A percentile compares a stretch with the other conserved stretches of the same genome.
Conservation (phyloP, 2,329 filamentous ascomycete species). For the Fusarium concolor region DNA sequence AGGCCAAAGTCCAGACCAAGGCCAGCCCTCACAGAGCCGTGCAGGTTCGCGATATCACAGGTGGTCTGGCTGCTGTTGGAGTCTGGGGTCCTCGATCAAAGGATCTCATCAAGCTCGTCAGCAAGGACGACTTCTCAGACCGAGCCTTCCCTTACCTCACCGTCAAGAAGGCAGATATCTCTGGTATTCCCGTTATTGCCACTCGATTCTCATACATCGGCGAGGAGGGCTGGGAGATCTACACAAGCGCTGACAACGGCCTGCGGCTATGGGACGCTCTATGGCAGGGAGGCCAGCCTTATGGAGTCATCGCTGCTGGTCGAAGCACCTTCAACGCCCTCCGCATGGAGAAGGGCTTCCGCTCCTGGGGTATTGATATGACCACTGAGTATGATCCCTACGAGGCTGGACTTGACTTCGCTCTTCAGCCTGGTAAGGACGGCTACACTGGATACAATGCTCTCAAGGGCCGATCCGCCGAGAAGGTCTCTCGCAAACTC, state of each 20-base stretch:
- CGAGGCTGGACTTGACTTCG: conserved; percentile 66
- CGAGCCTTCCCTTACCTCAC: conserved; percentile 62
- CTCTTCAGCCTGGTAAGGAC: conserved; percentile 60
- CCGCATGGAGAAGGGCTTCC: conserved; percentile 69
- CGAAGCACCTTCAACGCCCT: conserved; percentile 68
- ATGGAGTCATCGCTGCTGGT: conserved; percentile 69
- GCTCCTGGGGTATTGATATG: conserved; percentile 68
- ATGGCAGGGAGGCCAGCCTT: conserved; percentile 63
- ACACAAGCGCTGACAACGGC: conserved; percentile 69
- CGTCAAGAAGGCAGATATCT: conserved; percentile 61
- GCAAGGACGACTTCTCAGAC: conserved; percentile 59
- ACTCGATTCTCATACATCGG: conserved; percentile 71
- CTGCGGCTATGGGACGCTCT: conserved; percentile 69
- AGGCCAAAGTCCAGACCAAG: conserved; percentile 62
- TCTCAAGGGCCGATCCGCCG: conserved; percentile 55
- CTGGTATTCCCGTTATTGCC: conserved; percentile 66
- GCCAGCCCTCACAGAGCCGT: conserved; percentile 56
- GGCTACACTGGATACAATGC: conserved; percentile 65
- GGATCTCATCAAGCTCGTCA: conserved; percentile 61
- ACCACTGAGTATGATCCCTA: conserved; percentile 70
- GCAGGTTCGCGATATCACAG: conserved; percentile 69
- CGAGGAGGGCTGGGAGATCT: conserved; percentile 72
- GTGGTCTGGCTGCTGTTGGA: conserved; percentile 69
- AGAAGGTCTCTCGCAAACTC: conserved; percentile 51
- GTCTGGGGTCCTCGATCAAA: conserved; percentile 70